Base-by-base conservation (phyloP, 75 land plant genomes). In the Sequoia sempervirens region DNA sequence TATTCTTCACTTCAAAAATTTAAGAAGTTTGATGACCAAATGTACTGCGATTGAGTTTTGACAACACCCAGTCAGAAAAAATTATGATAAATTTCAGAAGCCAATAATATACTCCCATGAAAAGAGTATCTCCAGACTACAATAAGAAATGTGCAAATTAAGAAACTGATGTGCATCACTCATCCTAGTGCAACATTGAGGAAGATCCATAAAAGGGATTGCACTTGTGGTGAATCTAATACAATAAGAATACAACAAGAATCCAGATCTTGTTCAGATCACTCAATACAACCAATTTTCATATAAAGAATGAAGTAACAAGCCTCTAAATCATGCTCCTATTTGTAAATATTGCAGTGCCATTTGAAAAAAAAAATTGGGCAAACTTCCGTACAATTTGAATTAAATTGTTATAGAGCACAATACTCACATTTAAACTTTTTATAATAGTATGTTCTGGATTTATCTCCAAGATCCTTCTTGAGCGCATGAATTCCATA, bases 371-470 rank as follows among this genome's bases (percentile, higher is more conserved):
- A 68, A 26, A 30, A 28, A 30, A 3, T n/a, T n/a, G 32, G 12
- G 32, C 12, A 70, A 70, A 23, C 73, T 26, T 66, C 10, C 32
- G 9, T 23, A 32, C 36, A 32, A 70, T 13, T 70, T 15, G 15
- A 32, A 70, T 70, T 70, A 12, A 30, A 11, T 30, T 70, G 34
- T 11, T 30, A 2, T 11, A 12, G 28, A 30, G 14, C 72, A 9
- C 40, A 78, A 43, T 18, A 81, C 96, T 89, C 85, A 96, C 98
- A 87, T 93, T 98, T 36, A 98, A 79, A 58, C 92, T 95, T 81
- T 91, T 91, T 43, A 98, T 82, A 56, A 98, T 98, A 17, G 99
- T 94, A 85, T 98, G 99, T 32, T 93, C 93, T 68, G 99, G 98
- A 85, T 98, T 98, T 58, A 98, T 89, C 86, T 98, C 99, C 84